phyloP scores from a whole-genome alignment of 768 basidiomycete species.

The Rhizopogon vinicolor region DNA sequence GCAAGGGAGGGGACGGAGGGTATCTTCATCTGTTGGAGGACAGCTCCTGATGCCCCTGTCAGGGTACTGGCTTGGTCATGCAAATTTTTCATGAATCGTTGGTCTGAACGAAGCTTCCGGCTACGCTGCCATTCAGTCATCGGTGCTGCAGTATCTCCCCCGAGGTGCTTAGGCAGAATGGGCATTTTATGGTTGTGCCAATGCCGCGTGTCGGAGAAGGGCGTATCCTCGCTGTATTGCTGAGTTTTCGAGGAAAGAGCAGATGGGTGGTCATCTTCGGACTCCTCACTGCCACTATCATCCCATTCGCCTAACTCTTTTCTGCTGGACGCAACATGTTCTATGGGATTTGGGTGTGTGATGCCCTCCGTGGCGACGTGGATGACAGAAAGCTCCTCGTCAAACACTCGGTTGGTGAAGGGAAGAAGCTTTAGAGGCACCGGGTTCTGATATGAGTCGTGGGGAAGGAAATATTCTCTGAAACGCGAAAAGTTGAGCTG shows the following conservation, averaged over 20 bases:
- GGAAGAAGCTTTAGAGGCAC: slow-evolving; percentile 25
- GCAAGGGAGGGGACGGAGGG: slow-evolving; percentile 27
- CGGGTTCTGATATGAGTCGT: background rate
- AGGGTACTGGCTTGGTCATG: slow-evolving; percentile 59
- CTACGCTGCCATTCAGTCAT: slow-evolving; percentile 31
- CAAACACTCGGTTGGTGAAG: slow-evolving; percentile 39
- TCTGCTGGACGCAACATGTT: background rate
- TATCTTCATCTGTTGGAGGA: slow-evolving; percentile 52
- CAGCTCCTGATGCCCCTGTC: slow-evolving; percentile 55
- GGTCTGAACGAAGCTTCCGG: slow-evolving; percentile 38
- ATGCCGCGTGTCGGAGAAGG: slow-evolving; percentile 49
- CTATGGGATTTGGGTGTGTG: slow-evolving; percentile 1
- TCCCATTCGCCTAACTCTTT: slow-evolving; percentile 14
- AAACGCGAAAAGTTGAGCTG: slow-evolving; percentile 16
- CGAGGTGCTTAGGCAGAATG: slow-evolving; percentile 51
- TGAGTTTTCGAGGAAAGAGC: background rate
- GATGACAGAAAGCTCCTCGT: slow-evolving; percentile 34
- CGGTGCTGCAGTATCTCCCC: slow-evolving; percentile 35
- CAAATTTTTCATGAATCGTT: slow-evolving; percentile 52
- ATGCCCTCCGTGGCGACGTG: slow-evolving; percentile 8
- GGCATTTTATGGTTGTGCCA: slow-evolving; percentile 52
- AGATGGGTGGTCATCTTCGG: slow-evolving; percentile 1
- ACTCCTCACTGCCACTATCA: slow-evolving; percentile 12
- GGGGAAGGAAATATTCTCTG: slow-evolving; percentile 14
- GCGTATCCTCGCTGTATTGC: slow-evolving; percentile 32